Evolutionary conservation across 2,329 filamentous ascomycete genomes (phyloP).

Genomic region (Fusarium luffae): DNA sequence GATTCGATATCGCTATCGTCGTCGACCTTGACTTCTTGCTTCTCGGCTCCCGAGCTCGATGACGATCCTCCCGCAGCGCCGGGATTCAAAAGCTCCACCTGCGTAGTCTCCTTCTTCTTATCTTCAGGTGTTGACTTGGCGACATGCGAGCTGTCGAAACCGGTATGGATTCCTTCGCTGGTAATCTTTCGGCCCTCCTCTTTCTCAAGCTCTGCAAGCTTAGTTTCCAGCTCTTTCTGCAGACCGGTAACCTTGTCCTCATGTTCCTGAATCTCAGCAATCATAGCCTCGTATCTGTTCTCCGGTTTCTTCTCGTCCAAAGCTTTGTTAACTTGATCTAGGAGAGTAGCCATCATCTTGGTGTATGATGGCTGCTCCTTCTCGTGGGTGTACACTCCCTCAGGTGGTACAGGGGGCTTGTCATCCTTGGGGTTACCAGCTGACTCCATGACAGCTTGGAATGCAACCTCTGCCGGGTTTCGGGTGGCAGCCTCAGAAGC

Average conservation of each 20-base stretch:
- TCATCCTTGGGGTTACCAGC: conserved; percentile 78
- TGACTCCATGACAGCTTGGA: conserved; percentile 88
- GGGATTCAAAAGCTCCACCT: conserved; percentile 83
- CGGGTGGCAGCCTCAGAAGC: conserved; percentile 72
- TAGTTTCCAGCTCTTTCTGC: conserved; percentile 78
- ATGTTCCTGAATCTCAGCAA: conserved; percentile 81
- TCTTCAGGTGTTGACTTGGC: conserved; percentile 66
- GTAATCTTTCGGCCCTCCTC: conserved; percentile 92
- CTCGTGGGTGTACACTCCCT: conserved; percentile 80
- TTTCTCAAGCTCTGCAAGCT: conserved; percentile 84
- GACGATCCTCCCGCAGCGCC: conserved; percentile 49
- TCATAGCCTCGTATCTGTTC: conserved; percentile 78
- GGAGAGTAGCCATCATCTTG: conserved; percentile 97
- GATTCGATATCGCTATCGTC: conserved; percentile 81
- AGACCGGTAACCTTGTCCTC: conserved; percentile 80
- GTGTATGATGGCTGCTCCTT: conserved; percentile 85
- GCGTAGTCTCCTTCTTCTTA: conserved; percentile 61
- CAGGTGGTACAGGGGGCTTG: conserved; percentile 77
- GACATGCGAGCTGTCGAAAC: conserved; percentile 89
- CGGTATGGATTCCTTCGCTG: conserved; percentile 86
- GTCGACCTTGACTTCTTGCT: conserved; percentile 50
- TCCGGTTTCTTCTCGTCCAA: conserved; percentile 80
- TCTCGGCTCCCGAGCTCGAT: conserved; percentile 21
- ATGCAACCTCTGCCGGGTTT: conserved; percentile 83
- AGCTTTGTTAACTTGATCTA: conserved; percentile 90